Base-by-base conservation (phyloP, 371 early-diverging fungal species). In the Rhizopus stolonifer region DNA sequence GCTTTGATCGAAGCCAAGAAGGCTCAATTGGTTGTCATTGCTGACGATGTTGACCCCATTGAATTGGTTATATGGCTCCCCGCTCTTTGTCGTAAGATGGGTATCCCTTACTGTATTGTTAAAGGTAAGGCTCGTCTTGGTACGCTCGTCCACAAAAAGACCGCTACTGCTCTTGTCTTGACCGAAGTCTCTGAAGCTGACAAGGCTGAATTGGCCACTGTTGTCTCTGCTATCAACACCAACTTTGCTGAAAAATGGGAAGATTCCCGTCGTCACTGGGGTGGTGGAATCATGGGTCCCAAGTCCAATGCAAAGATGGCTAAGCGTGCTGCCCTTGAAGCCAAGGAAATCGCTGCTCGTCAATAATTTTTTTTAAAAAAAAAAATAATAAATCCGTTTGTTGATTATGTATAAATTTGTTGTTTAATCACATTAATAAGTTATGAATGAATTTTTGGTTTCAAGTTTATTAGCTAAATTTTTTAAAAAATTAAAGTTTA, bases 1-100 rank as follows among this genome's bases (percentile, higher is more conserved):
- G 91, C 95, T 29, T 29, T 29, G 31, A 29, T 29, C 10, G 31
- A 29, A 29, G 31, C 31, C 31, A 29, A 29, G 31, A 29, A 29
- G 31, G 31, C 31, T 29, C 31, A 29, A 29, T 29, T 29, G 31
- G 31, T 29, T 29, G 31, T 29, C 10, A 29, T 29, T 29, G 31
- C 31, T 29, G 31, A 29, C 10, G 31, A 29, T 29, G 31, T 29
- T 51, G 97, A 99, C 83, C 99, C 99, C 61, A 96, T 99, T 73
- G 99, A 99, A 79, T 69, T 99, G 60, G 99, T 99, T 59, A 70
- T 99, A 64, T 99, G 95, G 93, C 86, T 99, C 69, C 99, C 99
- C 54, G 98, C 99, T 60, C 92, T 99, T 46, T 99, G 99, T 90
- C 95, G 96, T 79, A 99, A 99, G 93, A 97, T 99, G 98, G 96